Percentiles rank a stretch among this genome's conserved stretches.
These are phyloP conservation scores for Saccharomycopsis fermentans DNA, from an alignment of 805 yeast genomes.

Conservation along the genomic window DNA sequence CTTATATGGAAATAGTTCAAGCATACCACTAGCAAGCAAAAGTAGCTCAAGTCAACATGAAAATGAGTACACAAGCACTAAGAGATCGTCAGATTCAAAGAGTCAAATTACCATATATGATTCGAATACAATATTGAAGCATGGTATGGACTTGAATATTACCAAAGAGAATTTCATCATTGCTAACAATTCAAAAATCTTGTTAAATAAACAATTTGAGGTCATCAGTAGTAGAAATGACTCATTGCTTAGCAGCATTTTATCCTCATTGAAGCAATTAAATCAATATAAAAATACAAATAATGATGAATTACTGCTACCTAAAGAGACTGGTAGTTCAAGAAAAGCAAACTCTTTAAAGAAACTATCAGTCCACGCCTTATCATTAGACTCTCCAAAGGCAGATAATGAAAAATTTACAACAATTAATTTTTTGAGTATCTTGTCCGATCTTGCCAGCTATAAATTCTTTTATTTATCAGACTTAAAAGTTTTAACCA, in stretches of 20 bases:
- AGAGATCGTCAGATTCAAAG: not conserved
- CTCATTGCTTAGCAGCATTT: constrained; percentile 10
- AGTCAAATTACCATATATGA: not conserved
- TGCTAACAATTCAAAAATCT: constrained; percentile 5
- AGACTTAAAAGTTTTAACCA: not conserved
- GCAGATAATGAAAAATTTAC: not conserved
- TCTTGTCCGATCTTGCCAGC: not conserved
- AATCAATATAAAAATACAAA: not conserved
- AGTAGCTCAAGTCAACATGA: not conserved
- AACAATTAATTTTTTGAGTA: not conserved
- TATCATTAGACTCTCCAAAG: not conserved
- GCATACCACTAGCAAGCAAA: not conserved
- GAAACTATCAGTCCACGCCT: not conserved
- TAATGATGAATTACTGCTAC: not conserved
- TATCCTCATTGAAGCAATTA: constrained; percentile 1
- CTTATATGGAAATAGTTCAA: not conserved
- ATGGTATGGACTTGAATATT: constrained; percentile 12
- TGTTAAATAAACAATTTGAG: constrained; percentile 13
- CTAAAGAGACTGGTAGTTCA: not conserved
- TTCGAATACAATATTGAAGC: constrained; percentile 11
- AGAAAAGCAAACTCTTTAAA: not conserved
- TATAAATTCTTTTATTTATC: constrained; percentile 1
- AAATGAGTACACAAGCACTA: not conserved
- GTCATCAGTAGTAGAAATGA: constrained; percentile 11
- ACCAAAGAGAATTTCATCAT: constrained; percentile 11